Evolutionary conservation across 2,329 filamentous ascomycete genomes (phyloP).

Genomic region (Cladosporium sp.): DNA sequence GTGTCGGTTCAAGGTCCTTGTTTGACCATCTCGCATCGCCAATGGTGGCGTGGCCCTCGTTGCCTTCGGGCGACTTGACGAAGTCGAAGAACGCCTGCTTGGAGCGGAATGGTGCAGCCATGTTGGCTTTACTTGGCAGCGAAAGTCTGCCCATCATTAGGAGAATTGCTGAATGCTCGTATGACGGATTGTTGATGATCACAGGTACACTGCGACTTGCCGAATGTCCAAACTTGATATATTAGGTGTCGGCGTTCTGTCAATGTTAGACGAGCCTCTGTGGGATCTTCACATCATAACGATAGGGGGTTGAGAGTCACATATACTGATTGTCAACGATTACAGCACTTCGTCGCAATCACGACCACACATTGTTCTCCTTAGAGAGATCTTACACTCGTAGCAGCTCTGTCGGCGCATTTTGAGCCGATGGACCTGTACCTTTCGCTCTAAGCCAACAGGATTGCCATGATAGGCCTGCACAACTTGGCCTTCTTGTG

Average conservation of each 20-base stretch:
- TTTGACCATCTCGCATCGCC: slow-evolving; percentile 21
- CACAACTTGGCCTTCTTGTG: not conserved
- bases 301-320: not conserved
- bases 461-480: not conserved
- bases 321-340: not conserved
- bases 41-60: slow-evolving; percentile 12
- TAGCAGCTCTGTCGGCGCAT: slow-evolving; percentile 1
- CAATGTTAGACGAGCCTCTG: too few species aligned
- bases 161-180: not conserved
- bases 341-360: not conserved
- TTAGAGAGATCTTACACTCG: not conserved
- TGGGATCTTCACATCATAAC: not conserved
- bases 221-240: not conserved
- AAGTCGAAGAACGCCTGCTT: slow-evolving; percentile 11
- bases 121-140: not conserved
- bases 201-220: not conserved
- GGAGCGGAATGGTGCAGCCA: slow-evolving; percentile 12
- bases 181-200: not conserved
- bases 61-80: slow-evolving; percentile 12
- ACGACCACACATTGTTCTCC: not conserved
- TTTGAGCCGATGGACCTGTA: not conserved
- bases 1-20: slow-evolving; percentile 22
- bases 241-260: too few species aligned
- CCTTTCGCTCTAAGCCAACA: not conserved
- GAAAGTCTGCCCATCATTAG: slow-evolving; percentile 7